Conservation (phyloP, 768 basidiomycete species). For the Podaxis carcinomalis region DNA sequence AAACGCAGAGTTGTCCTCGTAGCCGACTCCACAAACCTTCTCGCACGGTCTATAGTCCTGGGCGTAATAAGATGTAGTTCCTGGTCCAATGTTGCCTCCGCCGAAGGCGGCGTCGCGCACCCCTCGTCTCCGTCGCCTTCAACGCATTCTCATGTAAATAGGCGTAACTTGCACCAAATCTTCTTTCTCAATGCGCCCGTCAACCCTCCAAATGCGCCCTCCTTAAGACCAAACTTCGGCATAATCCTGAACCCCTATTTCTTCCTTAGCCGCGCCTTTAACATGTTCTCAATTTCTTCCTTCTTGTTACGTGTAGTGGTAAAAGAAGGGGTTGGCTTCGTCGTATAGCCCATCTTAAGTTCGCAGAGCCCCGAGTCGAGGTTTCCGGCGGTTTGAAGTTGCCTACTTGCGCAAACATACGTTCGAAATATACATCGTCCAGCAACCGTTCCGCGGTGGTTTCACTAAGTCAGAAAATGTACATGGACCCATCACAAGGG, state of each 20-base stretch:
- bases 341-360: constrained; percentile 78
- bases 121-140: constrained; percentile 51
- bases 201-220: constrained; percentile 54
- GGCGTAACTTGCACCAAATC: constrained; percentile 75
- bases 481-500: constrained; percentile 82
- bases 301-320: constrained; percentile 93
- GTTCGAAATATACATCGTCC: constrained; percentile 80
- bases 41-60: constrained; percentile 68
- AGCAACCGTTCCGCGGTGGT: constrained; percentile 82
- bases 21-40: constrained; percentile 56
- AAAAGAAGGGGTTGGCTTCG: constrained; percentile 94
- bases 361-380: constrained; percentile 91
- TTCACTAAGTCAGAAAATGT: constrained; percentile 90
- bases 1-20: too few relatives aligned
- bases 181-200: constrained; percentile 62
- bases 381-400: constrained; percentile 79
- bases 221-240: constrained; percentile 66
- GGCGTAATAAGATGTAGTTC: constrained; percentile 81
- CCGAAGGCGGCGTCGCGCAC: constrained; percentile 60
- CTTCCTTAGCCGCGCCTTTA: constrained; percentile 66
- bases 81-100: constrained; percentile 89
- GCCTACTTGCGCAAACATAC: constrained; percentile 73
- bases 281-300: constrained; percentile 81
- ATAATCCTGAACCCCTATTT: constrained; percentile 52
- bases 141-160: constrained; percentile 77